Percentiles rank a stretch among this genome's conserved stretches.
phyloP scores from a whole-genome alignment of 208 protist species.

The Lotmaria passim region DNA sequence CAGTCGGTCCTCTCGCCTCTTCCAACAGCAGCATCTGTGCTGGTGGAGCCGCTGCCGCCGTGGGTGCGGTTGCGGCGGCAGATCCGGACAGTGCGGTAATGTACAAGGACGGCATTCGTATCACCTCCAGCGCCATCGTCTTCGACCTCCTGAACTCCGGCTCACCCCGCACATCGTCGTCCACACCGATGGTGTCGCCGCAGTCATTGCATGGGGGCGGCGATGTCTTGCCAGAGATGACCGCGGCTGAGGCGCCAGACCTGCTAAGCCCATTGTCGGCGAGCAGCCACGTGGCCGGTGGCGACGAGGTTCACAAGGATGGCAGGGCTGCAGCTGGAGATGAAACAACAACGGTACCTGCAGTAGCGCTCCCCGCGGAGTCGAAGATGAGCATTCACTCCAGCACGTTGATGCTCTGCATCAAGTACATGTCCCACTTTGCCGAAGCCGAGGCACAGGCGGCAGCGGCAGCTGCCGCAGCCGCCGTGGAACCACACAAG shows the following conservation, averaged over 20 bases:
- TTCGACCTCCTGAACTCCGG: constrained; percentile 21
- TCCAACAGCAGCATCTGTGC: neutral
- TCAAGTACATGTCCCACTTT: constrained; percentile 53
- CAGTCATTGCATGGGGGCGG: constrained; percentile 6
- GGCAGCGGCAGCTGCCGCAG: constrained; percentile 6
- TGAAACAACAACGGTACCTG: neutral
- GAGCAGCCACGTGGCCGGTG: neutral
- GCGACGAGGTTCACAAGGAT: neutral
- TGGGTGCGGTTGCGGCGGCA: neutral
- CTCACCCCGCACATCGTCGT: neutral
- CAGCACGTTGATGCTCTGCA: constrained; percentile 37
- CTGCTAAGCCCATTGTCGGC: neutral
- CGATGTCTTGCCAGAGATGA: neutral
- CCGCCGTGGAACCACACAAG: neutral
- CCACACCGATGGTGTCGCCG: constrained; percentile 14
- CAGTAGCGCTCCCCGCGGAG: neutral
- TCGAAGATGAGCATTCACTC: constrained; percentile 15
- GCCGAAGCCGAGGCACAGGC: constrained; percentile 25
- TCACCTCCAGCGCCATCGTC: constrained; percentile 31
- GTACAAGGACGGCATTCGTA: constrained; percentile 31
- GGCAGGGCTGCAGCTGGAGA: no score
- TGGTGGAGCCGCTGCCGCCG: neutral
- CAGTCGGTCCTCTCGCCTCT: neutral
- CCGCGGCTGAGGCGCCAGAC: neutral
- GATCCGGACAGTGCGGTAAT: constrained; percentile 8